A percentile compares a stretch with the other conserved stretches of the same genome.
Conservation (phyloP, 2,329 filamentous ascomycete species). For the Phialocephala subalpina region DNA sequence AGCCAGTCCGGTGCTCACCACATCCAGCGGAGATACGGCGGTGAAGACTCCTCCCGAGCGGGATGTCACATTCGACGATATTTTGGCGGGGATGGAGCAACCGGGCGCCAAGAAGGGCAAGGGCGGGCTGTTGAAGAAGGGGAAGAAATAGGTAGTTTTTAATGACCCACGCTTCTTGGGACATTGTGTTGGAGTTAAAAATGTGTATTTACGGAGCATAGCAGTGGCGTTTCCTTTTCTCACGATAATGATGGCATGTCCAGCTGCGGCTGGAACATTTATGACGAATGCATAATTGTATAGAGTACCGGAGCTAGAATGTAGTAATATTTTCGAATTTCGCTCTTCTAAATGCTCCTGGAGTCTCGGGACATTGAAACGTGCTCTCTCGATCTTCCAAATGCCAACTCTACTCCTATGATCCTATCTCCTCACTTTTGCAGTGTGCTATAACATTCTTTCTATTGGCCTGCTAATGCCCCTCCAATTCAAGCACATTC, state of each 20-base stretch:
- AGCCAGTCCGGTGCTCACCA: background rate
- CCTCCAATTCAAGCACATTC: no score
- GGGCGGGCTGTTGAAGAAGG: background rate
- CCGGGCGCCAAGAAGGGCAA: constrained; percentile 1
- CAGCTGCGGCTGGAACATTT: background rate
- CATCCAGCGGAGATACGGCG: background rate
- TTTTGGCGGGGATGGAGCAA: background rate
- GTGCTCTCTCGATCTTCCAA: no score
- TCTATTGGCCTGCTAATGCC: no score
- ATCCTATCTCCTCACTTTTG: no score
- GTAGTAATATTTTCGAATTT: background rate
- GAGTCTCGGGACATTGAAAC: background rate
- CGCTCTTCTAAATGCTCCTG: background rate
- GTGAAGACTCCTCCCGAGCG: background rate
- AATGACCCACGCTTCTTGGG: background rate
- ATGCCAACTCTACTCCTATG: no score
- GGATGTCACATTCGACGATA: background rate
- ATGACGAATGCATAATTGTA: background rate
- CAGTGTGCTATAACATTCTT: no score
- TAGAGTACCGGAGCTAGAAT: background rate
- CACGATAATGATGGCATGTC: background rate
- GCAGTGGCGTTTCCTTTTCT: background rate
- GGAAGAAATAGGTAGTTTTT: background rate
- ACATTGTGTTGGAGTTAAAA: background rate
- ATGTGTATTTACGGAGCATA: background rate